These are phyloP conservation scores for Flaveria bidentis DNA, from an alignment of 129 eudicot genomes.

Conservation along the genomic window DNA sequence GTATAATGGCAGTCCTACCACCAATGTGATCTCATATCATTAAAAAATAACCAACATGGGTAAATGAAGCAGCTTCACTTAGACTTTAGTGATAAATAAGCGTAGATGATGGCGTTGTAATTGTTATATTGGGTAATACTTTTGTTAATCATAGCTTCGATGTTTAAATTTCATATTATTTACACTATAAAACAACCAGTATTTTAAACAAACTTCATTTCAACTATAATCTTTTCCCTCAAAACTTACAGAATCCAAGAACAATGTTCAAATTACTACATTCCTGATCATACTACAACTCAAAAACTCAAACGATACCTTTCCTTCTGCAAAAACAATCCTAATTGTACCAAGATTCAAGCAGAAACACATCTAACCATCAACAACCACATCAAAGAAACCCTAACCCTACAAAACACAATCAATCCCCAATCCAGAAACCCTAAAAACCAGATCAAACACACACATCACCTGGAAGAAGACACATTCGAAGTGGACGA, in stretches of 20 bases:
- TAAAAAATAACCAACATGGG: no score
- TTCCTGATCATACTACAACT: slow-evolving; percentile 6
- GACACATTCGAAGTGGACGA: slow-evolving; percentile 76
- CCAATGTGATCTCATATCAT: no score
- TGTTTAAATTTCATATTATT: no score
- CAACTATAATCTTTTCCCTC: slow-evolving; percentile 2
- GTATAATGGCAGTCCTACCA: no score
- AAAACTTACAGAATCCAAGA: slow-evolving; percentile 1
- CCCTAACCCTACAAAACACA: slow-evolving; percentile 9
- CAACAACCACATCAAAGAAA: slow-evolving; percentile 6
- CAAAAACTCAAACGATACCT: not conserved
- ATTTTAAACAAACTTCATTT: slow-evolving; percentile 3
- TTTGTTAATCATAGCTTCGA: no score
- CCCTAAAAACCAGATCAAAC: not conserved
- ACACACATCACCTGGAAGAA: slow-evolving; percentile 63
- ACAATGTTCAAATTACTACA: not conserved
- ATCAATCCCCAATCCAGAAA: not conserved
- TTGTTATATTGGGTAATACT: no score
- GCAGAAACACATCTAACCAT: not conserved
- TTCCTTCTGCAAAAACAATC: no score
- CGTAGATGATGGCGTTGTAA: no score
- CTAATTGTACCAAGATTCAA: no score
- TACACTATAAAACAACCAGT: not conserved
- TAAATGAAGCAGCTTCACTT: no score
- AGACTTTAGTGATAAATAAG: no score